Conservation (phyloP, 192 early-diverging fungal genomes). For the Podila verticillata region DNA sequence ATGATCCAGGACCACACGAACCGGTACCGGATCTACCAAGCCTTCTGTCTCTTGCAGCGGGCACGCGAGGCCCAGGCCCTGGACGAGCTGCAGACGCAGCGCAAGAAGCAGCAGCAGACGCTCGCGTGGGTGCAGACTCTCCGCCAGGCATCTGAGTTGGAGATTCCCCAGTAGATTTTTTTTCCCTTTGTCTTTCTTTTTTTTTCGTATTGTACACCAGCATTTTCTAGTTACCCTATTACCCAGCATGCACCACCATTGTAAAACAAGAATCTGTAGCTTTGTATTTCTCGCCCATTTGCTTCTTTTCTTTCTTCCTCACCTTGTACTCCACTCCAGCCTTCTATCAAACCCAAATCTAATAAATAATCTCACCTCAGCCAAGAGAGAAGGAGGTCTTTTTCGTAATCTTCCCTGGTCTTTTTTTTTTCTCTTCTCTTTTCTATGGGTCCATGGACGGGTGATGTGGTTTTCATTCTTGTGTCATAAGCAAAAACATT, state of each 20-base stretch:
- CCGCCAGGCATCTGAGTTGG: constrained; percentile 26
- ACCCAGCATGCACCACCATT: too few relatives aligned
- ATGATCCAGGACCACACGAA: constrained; percentile 42
- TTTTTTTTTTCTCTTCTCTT: too few relatives aligned
- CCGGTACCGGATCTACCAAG: constrained; percentile 39
- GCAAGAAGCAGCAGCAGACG: constrained; percentile 28
- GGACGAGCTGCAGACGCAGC: constrained; percentile 20
- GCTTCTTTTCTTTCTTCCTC: not conserved
- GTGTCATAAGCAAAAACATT: too few relatives aligned
- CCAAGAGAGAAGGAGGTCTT: too few relatives aligned
- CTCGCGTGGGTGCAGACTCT: constrained; percentile 37
- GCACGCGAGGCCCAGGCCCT: constrained; percentile 37
- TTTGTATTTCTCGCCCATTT: not conserved
- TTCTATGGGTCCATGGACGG: too few relatives aligned
- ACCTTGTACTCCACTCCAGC: too few relatives aligned
- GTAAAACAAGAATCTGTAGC: not conserved
- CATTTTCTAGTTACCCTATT: too few relatives aligned
- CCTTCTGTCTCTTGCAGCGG: constrained; percentile 38
- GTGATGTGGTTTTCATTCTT: too few relatives aligned
- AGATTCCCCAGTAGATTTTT: constrained; percentile 29
- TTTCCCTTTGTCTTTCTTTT: constrained; percentile 10
- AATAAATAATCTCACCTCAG: too few relatives aligned
- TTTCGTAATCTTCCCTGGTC: too few relatives aligned
- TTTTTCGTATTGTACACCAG: constrained; percentile 30
- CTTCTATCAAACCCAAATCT: too few relatives aligned